These are phyloP conservation scores for Taiwanofungus camphoratus DNA, from an alignment of 1,284 basidiomycete species.

Conservation along the genomic window DNA sequence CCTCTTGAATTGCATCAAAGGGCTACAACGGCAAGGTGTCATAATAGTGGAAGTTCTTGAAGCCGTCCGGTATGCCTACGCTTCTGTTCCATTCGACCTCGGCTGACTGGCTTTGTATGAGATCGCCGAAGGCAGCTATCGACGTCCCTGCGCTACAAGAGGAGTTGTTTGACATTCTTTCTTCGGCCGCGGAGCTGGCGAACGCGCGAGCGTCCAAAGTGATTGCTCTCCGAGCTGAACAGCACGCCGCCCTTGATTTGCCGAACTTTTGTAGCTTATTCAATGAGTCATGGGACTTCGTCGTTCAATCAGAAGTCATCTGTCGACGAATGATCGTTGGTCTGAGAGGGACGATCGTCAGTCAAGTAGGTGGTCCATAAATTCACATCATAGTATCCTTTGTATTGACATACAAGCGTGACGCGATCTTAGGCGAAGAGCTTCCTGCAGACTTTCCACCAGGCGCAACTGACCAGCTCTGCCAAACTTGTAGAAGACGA, in stretches of 20 bases:
- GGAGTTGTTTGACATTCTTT: constrained; percentile 68
- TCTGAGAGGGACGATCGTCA: constrained; percentile 76
- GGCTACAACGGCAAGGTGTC: constrained; percentile 61
- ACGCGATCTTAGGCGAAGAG: constrained; percentile 62
- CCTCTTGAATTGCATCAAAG: constrained; percentile 67
- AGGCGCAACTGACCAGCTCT: constrained; percentile 72
- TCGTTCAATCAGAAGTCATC: constrained; percentile 80
- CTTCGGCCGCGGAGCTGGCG: constrained; percentile 78
- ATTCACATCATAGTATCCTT: no score
- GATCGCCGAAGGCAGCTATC: constrained; percentile 31
- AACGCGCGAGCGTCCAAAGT: constrained; percentile 80
- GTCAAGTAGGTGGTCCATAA: constrained; percentile 64
- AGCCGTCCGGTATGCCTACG: constrained; percentile 35
- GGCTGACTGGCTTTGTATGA: constrained; percentile 13
- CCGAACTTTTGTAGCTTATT: constrained; percentile 79
- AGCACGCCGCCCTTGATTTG: constrained; percentile 70
- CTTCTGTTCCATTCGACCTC: background rate
- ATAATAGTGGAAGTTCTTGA: constrained; percentile 60
- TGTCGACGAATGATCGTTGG: constrained; percentile 90
- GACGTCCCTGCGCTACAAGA: constrained; percentile 46
- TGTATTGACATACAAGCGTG: no score
- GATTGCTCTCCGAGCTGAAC: constrained; percentile 70
- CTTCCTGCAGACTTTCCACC: constrained; percentile 86
- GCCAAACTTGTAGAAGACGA: constrained; percentile 92
- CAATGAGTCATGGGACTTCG: constrained; percentile 84